phyloP scores from a whole-genome alignment of 1,284 basidiomycete genomes.

The Apiotrichum porosum region DNA sequence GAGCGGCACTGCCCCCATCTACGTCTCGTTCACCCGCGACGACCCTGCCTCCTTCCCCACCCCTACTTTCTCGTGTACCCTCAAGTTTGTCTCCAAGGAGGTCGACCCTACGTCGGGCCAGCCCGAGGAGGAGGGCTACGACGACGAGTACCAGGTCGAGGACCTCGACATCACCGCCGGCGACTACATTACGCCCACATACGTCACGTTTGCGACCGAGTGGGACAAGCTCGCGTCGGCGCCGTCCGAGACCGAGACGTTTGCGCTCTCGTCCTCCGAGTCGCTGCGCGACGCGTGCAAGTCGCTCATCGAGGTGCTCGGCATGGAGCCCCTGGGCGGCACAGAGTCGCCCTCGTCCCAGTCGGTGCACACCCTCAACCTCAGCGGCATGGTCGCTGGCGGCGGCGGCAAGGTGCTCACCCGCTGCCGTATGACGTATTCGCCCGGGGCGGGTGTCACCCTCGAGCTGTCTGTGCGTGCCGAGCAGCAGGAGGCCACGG shows the following conservation, averaged over 20 bases:
- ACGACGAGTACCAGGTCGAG: slow-evolving; percentile 97
- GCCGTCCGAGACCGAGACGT: slow-evolving; percentile 82
- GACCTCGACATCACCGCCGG: slow-evolving; percentile 88
- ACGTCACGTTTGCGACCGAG: slow-evolving; percentile 83
- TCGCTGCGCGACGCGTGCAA: slow-evolving; percentile 56
- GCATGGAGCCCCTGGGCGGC: slow-evolving; percentile 94
- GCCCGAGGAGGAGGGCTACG: slow-evolving; percentile 96
- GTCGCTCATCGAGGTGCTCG: slow-evolving; percentile 60
- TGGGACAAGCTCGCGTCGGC: slow-evolving; percentile 85
- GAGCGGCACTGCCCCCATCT: slow-evolving; percentile 74
- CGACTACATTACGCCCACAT: slow-evolving; percentile 89
- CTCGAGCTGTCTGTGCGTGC: slow-evolving; percentile 90
- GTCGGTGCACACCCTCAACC: slow-evolving; percentile 88
- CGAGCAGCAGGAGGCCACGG: slow-evolving; percentile 78
- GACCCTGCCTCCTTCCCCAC: slow-evolving; percentile 69
- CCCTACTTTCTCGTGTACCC: slow-evolving; percentile 84
- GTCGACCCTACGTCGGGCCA: slow-evolving; percentile 93
- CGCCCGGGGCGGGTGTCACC: slow-evolving; percentile 85
- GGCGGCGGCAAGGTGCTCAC: slow-evolving; percentile 91
- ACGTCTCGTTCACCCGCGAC: slow-evolving; percentile 89
- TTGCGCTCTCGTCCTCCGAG: slow-evolving; percentile 86
- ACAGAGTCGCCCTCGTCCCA: slow-evolving; percentile 73
- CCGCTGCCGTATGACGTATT: slow-evolving; percentile 92
- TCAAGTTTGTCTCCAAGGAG: slow-evolving; percentile 97
- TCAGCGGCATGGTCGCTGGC: slow-evolving; percentile 81